Base-by-base conservation (phyloP, 139 green algal genomes). In the Nannochloris sp. region DNA sequence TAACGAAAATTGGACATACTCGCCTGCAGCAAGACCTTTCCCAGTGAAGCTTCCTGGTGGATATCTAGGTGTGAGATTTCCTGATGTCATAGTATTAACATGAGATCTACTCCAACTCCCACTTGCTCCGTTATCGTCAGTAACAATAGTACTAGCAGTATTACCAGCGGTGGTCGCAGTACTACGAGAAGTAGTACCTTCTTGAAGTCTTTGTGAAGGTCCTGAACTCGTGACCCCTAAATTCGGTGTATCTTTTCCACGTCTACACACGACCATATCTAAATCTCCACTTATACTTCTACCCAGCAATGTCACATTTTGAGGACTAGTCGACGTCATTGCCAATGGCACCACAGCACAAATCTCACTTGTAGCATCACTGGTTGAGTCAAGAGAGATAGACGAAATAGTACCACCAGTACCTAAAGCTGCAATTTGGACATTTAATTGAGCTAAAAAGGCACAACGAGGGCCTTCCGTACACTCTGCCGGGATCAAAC, bases 111-210 rank as follows among this genome's bases (percentile, higher is more conserved):
- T n/a, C n/a, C 42, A n/a, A 19, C 42, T 53, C n/a, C 42, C 42
- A 24, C 42, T 53, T 53, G 42, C 10, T 59, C 48, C 48, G 12
- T 30, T 30, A 59, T 30, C 34, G 12, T 30, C 48, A 59, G 12
- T 10, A 39, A 30, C 10, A 12, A 59, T 30, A 59, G 48, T 59
- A 57, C 64, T 27, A 66, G 56, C 25, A 66, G 64, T 57, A 71
- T 56, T 57, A 71, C n/a, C n/a, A n/a, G n/a, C n/a, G n/a, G n/a
- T n/a, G n/a, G n/a, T n/a, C n/a, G n/a, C n/a, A n/a, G n/a, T n/a
- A n/a, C n/a, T n/a, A n/a, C n/a, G n/a, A n/a, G n/a, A n/a, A n/a
- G n/a, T n/a, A n/a, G n/a, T n/a, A n/a, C n/a, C n/a, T n/a, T n/a
- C n/a, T 19, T 19, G 19, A 51, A 51, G 19, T 19, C 42, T 19